Percentiles rank a stretch among this genome's conserved stretches.
Evolutionary conservation across 2,329 filamentous ascomycete species (phyloP).

Genomic region (Ascochyta koolunga): DNA sequence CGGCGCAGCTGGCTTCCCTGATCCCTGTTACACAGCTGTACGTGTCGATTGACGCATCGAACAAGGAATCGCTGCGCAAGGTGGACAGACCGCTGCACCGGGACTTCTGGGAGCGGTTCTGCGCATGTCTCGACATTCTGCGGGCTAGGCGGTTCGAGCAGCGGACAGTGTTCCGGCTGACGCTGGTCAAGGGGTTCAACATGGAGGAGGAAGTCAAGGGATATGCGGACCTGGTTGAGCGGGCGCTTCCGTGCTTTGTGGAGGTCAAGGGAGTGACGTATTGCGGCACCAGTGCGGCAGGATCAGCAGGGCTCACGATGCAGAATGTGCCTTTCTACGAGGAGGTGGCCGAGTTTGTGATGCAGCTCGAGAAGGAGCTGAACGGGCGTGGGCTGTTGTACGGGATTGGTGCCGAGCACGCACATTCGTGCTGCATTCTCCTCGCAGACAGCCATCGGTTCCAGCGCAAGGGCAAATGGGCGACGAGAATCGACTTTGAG

Average conservation of each 20-base stretch:
- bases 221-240: slow-evolving; percentile 87
- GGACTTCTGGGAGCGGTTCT: slow-evolving; percentile 97
- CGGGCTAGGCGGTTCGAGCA: slow-evolving; percentile 82
- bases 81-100: slow-evolving; percentile 93
- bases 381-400: slow-evolving; percentile 75
- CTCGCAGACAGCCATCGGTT: slow-evolving; percentile 80
- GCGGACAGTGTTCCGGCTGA: slow-evolving; percentile 92
- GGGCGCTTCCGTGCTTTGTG: slow-evolving; percentile 86
- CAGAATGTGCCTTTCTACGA: slow-evolving; percentile 95
- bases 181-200: slow-evolving; percentile 97
- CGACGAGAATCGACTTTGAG: slow-evolving; percentile 89
- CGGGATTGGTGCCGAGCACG: slow-evolving; percentile 92
- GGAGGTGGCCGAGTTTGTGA: slow-evolving; percentile 83
- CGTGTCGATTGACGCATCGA: slow-evolving; percentile 93
- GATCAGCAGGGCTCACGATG: slow-evolving; percentile 90
- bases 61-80: slow-evolving; percentile 82
- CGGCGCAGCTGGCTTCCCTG: slow-evolving; percentile 82
- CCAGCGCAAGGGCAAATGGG: slow-evolving; percentile 77
- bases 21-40: slow-evolving; percentile 93
- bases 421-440: slow-evolving; percentile 90
- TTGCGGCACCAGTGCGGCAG: slow-evolving; percentile 86
- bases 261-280: slow-evolving; percentile 98
- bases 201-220: slow-evolving; percentile 90
- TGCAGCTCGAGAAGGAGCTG: slow-evolving; percentile 73
- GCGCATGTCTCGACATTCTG: slow-evolving; percentile 86